Percentiles rank a stretch among this genome's conserved stretches.
These are phyloP conservation scores for Helminthosporium solani DNA, from an alignment of 2,329 filamentous ascomycete genomes.

Conservation along the genomic window DNA sequence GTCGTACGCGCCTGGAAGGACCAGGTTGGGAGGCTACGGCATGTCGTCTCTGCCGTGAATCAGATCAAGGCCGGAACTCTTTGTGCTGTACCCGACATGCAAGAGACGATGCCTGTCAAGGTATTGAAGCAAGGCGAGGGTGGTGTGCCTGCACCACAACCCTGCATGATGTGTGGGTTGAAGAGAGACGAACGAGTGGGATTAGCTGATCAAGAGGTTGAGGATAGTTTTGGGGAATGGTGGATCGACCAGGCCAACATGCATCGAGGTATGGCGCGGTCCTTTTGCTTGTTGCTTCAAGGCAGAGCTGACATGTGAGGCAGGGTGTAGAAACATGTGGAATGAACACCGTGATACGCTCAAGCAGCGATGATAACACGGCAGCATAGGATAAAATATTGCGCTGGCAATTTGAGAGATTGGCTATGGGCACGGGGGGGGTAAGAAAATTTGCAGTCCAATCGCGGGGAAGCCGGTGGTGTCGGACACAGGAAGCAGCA, in stretches of 20 bases:
- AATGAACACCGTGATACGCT: slow-evolving; percentile 69
- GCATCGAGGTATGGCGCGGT: slow-evolving; percentile 61
- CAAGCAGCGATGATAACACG: slow-evolving; percentile 59
- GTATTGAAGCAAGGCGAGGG: slow-evolving; percentile 62
- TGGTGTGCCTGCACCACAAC: slow-evolving; percentile 70
- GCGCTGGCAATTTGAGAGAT: background rate
- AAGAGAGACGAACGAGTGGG: slow-evolving; percentile 81
- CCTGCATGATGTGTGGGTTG: slow-evolving; percentile 83
- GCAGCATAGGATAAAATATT: background rate
- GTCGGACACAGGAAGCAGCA: background rate
- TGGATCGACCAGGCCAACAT: slow-evolving; percentile 71
- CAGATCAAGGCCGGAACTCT: slow-evolving; percentile 43
- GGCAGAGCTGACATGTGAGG: slow-evolving; percentile 4
- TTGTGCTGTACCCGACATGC: slow-evolving; percentile 65
- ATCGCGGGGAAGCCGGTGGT: background rate
- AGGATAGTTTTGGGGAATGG: slow-evolving; percentile 95
- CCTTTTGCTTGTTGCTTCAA: background rate
- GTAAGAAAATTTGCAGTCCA: background rate
- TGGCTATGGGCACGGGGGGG: background rate
- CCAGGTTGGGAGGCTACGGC: slow-evolving; percentile 72
- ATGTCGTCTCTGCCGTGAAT: slow-evolving; percentile 69
- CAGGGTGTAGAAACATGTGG: slow-evolving; percentile 82
- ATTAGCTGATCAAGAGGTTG: slow-evolving; percentile 73
- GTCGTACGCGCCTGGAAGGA: slow-evolving; percentile 73
- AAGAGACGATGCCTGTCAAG: slow-evolving; percentile 67